Evolutionary conservation across 805 yeast genomes (phyloP).

Genomic region (Lipomyces yamanashiensis): DNA sequence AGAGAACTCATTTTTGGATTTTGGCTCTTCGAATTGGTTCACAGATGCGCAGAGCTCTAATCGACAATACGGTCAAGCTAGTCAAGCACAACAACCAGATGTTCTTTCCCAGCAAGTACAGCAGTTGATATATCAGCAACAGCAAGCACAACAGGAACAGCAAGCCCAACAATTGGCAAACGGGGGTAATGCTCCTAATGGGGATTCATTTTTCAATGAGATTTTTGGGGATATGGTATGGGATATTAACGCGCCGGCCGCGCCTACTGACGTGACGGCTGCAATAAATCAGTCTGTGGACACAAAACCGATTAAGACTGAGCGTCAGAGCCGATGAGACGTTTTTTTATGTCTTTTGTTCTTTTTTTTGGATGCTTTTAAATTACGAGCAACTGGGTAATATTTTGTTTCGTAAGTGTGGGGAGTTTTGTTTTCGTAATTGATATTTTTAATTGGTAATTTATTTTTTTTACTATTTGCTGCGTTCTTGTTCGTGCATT

Average conservation of each 20-base stretch:
- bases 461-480: not conserved
- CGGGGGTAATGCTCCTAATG: constrained; percentile 4
- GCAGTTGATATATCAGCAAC: constrained; percentile 14
- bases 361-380: not conserved
- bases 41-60: constrained; percentile 21
- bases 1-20: constrained; percentile 35
- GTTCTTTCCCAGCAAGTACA: constrained; percentile 9
- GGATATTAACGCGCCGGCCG: constrained; percentile 20
- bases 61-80: not conserved
- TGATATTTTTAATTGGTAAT: not conserved
- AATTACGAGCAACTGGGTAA: too few relatives aligned
- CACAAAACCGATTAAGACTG: not conserved
- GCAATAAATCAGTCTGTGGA: not conserved
- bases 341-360: not conserved
- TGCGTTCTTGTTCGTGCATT: not conserved
- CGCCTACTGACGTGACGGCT: not conserved
- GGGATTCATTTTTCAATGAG: constrained; percentile 31
- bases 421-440: not conserved
- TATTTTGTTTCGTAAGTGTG: not conserved
- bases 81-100: constrained; percentile 10
- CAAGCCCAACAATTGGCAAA: constrained; percentile 10
- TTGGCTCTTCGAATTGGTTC: constrained; percentile 32
- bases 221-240: constrained; percentile 33
- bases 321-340: not conserved
- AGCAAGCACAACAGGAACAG: constrained; percentile 18